A percentile compares a stretch with the other conserved stretches of the same genome.
Conservation (phyloP, 768 basidiomycete genomes). For the Tricholoma bakamatsutake region DNA sequence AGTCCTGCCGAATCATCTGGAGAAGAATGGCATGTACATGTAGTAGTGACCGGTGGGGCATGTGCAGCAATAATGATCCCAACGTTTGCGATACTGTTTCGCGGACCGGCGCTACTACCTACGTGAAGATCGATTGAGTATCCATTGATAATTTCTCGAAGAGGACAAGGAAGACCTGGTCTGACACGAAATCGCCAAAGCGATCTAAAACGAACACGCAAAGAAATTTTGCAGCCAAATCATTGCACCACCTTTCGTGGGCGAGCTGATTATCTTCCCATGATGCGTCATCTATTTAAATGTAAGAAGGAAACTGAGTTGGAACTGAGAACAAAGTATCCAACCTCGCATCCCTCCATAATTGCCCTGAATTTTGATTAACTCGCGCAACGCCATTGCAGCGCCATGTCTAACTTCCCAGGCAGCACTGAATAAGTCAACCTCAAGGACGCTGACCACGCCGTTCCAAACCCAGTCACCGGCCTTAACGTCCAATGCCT, state of each 20-base stretch:
- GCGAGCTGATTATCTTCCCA: conserved; percentile 52
- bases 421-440: conserved; percentile 75
- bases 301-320: neutral
- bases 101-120: conserved; percentile 92
- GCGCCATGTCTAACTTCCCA: conserved; percentile 97
- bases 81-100: conserved; percentile 95
- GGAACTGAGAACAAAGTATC: conserved; percentile 5
- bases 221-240: conserved; percentile 77
- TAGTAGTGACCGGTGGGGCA: conserved; percentile 73
- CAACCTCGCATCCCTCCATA: conserved; percentile 78
- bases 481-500: conserved; percentile 66
- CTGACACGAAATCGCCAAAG: conserved; percentile 97
- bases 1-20: conserved; percentile 92
- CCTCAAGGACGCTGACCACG: conserved; percentile 70
- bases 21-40: conserved; percentile 81
- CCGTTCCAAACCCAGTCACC: conserved; percentile 88
- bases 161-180: conserved; percentile 45
- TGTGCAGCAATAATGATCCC: conserved; percentile 81
- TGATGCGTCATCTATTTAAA: conserved; percentile 41
- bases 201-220: conserved; percentile 91
- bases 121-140: neutral
- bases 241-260: conserved; percentile 88
- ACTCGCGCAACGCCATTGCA: conserved; percentile 83
- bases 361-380: conserved; percentile 78
- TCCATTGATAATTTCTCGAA: neutral